A percentile compares a stretch with the other conserved stretches of the same genome.
Evolutionary conservation across 2,329 filamentous ascomycete species (phyloP).

Genomic region (Colletotrichum sp.): DNA sequence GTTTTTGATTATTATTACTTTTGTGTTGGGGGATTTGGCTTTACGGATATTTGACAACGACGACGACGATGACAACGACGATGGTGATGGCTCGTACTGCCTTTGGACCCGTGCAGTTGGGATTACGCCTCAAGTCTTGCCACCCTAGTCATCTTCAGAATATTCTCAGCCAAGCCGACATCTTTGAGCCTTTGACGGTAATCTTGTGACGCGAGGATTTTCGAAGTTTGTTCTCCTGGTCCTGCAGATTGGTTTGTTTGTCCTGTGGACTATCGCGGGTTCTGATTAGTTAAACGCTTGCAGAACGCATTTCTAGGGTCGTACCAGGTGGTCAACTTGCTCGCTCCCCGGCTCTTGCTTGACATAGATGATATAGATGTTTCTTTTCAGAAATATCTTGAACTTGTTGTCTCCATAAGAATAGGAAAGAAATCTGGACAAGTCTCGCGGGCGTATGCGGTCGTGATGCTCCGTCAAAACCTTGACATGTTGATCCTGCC

Average conservation of each 20-base stretch:
- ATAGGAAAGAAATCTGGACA: neutral
- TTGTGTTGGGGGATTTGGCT: neutral
- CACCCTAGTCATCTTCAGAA: neutral
- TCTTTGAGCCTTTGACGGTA: neutral
- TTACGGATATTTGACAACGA: neutral
- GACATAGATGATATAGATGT: neutral
- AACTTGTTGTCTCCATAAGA: neutral
- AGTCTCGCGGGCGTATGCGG: neutral
- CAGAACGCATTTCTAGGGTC: neutral
- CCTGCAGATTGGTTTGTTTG: neutral
- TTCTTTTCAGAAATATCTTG: neutral
- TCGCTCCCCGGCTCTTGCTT: neutral
- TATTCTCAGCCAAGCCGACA: neutral
- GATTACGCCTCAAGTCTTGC: neutral
- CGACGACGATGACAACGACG: too few relatives aligned
- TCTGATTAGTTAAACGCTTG: neutral
- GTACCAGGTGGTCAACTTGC: neutral
- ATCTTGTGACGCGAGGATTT: neutral
- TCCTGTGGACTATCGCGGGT: neutral
- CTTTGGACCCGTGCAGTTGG: neutral
- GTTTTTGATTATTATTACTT: neutral
- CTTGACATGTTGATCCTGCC: neutral
- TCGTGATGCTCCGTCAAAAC: neutral
- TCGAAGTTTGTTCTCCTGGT: neutral
- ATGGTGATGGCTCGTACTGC: neutral